Evolutionary conservation across 2,329 filamentous ascomycete genomes (phyloP), one percentile per base, ranked within the genome.

Genomic region (Hymenoscyphus albidus): DNA sequence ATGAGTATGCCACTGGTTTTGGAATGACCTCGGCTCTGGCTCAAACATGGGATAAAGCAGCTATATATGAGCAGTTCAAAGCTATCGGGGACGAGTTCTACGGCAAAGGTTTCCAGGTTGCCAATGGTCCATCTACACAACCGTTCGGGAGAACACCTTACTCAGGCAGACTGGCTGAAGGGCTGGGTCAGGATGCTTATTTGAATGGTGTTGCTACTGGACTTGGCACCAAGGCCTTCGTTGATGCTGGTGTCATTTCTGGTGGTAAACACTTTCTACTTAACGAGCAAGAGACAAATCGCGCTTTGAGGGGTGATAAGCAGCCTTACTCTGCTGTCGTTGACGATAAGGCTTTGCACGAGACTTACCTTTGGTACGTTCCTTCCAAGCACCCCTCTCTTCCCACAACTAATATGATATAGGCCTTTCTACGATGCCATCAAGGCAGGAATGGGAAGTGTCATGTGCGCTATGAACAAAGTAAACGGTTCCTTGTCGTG

Each of bases 301-400:
- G 68, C 7, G 38, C 40, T 31, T 42, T 60, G 5, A 27, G 10
- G 7, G 76, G 58, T 65, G 70, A 27, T 6, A 71, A 58, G 18
- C 54, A 35, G 5, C 60, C 67, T 39, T 67, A 68, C 44, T 67
- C 64, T 5, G 59, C 61, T 18, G 83, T 85, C 69, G 79, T 83
- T 42, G 90, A 91, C 66, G 90, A 92, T 72, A 82, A 88, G 40
- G 86, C 88, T 0, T 73, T 91, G 69, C 89, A 92, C 71, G 89
- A 92, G 76, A 78, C 95, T 0, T 96, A 96, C 71, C 82, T 88
- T 0, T 95, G 91, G 91, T 92, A 92, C 0, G 48, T 38, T 96
- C 95, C 74, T 88, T 87, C 0, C n/a, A 81, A 95, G 22, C 84
- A n/a, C 54, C 14, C 10, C 3, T 35, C 14, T 7, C 5, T 5